These are phyloP conservation scores for Fusarium pseudoanthophilum DNA, from an alignment of 2,329 filamentous ascomycete genomes.

Conservation along the genomic window DNA sequence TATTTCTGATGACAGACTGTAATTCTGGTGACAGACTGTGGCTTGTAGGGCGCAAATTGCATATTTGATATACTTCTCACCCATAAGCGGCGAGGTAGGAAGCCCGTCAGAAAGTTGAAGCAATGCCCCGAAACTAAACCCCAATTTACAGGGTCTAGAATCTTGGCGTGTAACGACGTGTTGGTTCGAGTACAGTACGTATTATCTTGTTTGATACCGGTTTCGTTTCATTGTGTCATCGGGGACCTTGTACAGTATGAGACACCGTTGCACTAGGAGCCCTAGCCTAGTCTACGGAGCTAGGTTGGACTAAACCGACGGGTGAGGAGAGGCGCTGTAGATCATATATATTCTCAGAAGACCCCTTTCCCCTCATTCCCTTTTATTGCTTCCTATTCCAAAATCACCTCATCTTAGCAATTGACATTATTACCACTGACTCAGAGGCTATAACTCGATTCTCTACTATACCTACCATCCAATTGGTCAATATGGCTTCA, in stretches of 20 bases:
- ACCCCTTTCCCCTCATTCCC: constrained; percentile 12
- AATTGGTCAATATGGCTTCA: constrained; percentile 10
- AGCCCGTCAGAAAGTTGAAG: neutral
- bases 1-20: neutral
- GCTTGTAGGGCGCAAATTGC: neutral
- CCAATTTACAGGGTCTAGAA: neutral
- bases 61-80: neutral
- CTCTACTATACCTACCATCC: neutral
- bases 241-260: neutral
- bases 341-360: neutral
- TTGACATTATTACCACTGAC: neutral
- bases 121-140: neutral
- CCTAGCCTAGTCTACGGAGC: neutral
- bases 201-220: neutral
- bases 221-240: constrained; percentile 1
- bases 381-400: neutral
- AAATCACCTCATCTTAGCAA: neutral
- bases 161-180: constrained; percentile 3
- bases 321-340: neutral
- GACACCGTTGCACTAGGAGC: constrained; percentile 4
- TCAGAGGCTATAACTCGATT: neutral
- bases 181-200: neutral
- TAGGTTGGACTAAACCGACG: neutral
- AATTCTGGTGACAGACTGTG: neutral
- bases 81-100: neutral